Evolutionary conservation across 352 stramenopile genomes (phyloP).

Genomic region (Globisporangium paroecandrum): DNA sequence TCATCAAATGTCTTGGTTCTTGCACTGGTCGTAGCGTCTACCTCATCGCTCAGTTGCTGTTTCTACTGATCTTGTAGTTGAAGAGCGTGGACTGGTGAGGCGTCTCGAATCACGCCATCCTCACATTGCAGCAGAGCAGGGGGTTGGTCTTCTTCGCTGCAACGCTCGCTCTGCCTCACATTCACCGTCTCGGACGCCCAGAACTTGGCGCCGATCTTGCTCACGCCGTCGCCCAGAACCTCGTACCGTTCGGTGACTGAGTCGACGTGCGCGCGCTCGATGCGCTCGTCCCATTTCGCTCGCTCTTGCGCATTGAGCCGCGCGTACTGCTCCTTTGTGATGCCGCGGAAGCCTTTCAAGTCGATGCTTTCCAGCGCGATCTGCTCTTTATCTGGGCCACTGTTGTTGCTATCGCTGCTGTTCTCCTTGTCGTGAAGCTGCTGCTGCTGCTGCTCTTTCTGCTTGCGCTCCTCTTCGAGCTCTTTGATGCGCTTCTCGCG

Average conservation of each 20-base stretch:
- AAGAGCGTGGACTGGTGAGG: neutral
- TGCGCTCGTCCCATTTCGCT: slow-evolving; percentile 55
- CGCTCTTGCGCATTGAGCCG: slow-evolving; percentile 38
- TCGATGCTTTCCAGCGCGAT: slow-evolving; percentile 22
- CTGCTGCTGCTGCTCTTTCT: slow-evolving; percentile 25
- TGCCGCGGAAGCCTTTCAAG: slow-evolving; percentile 52
- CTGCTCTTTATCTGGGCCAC: slow-evolving; percentile 8
- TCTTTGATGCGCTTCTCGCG: slow-evolving; percentile 58
- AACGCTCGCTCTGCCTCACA: neutral
- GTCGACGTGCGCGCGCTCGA: slow-evolving; percentile 45
- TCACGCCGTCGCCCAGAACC: slow-evolving; percentile 45
- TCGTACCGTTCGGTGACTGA: slow-evolving; percentile 32
- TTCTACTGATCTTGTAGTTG: neutral
- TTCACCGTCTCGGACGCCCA: slow-evolving; percentile 31
- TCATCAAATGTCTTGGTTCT: neutral
- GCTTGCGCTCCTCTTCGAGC: slow-evolving; percentile 38
- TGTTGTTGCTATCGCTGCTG: neutral
- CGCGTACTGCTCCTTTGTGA: slow-evolving; percentile 63
- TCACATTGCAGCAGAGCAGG: neutral
- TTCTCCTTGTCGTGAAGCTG: slow-evolving; percentile 37
- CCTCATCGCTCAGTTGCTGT: neutral
- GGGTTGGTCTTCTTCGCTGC: neutral
- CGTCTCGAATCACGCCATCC: neutral
- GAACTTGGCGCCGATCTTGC: slow-evolving; percentile 40
- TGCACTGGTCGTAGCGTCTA: neutral